Evolutionary conservation across 495 filamentous ascomycete species (phyloP), one percentile per base, ranked within the genome.

Genomic region (Aspergillus conjunctus): DNA sequence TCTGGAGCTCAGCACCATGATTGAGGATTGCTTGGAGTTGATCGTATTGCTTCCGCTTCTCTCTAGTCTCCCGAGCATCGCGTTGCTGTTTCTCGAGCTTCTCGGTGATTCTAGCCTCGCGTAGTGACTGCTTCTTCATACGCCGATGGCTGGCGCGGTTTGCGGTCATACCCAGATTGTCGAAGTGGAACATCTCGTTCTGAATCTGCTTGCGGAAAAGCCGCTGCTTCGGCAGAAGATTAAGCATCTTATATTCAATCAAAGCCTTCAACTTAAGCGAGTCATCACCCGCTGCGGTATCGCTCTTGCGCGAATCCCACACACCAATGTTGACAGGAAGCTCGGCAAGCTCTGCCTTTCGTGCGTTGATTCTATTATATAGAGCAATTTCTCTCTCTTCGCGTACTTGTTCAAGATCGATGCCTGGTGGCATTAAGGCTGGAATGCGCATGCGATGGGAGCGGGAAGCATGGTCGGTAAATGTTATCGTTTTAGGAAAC

Each of bases 81-180:
- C 94, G 89, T 70, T 98, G 95, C 71, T 98, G 92, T 78, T 98
- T 98, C 83, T 98, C 94, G 2, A 98, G 83, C 70, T 96, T 97
- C 81, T 98, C 94, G 3, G 94, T 98, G 65, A 97, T 92, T 34
- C 94, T 88, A 34, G 94, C 95, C 73, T 98, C 94, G n/a, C 93
- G 87, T 52, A 97, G 79, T 22, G 89, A 92, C 67, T 96, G 93
- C 74, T 96, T 97, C 87, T 98, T 98, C 80, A 93, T 91, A 20
- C 93, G 87, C 22, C 94, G 88, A 69, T 96, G 97, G 65, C 85
- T 82, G 30, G 89, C 83, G 15, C 94, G 87, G 66, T 98, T 98
- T 0, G 92, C 90, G 12, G 92, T 96, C 87, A 97, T 95, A 39
- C 92, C 92, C 11, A 98, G 84, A 66, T 96, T 97, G 64, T 96